phyloP scores from a whole-genome alignment of 768 basidiomycete genomes.

The Auricularia sp. region DNA sequence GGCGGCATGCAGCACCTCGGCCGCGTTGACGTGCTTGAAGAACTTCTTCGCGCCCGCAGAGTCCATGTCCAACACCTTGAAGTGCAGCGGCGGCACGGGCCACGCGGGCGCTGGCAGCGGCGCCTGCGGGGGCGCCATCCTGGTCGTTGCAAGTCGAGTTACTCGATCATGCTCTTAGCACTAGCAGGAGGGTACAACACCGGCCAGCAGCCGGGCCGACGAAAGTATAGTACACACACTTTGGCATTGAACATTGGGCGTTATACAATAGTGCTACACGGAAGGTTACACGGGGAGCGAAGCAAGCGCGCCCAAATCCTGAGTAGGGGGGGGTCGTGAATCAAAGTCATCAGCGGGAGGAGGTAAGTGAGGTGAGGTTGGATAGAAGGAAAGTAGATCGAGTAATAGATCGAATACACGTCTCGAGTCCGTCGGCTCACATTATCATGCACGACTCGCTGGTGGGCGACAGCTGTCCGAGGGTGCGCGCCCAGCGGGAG shows the following conservation, averaged over 20 bases:
- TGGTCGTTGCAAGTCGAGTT: too few species aligned
- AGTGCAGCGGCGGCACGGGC: conserved; percentile 45
- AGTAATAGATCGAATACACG: too few species aligned
- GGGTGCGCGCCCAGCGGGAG: neutral
- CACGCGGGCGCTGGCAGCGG: conserved; percentile 24
- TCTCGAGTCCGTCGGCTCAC: neutral
- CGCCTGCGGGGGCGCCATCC: conserved; percentile 9
- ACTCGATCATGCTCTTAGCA: too few species aligned
- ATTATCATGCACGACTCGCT: conserved; percentile 1
- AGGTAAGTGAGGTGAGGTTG: neutral
- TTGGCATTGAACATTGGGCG: neutral
- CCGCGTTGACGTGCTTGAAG: conserved; percentile 38
- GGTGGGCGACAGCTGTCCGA: neutral
- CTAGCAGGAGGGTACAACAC: too few species aligned
- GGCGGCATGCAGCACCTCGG: conserved; percentile 26
- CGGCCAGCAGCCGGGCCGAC: too few species aligned
- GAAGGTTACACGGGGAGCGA: neutral
- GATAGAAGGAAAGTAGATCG: neutral
- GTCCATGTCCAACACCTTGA: conserved; percentile 47
- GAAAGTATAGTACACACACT: neutral
- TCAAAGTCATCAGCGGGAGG: neutral
- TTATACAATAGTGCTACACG: neutral
- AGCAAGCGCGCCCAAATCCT: too few species aligned
- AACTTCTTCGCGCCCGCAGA: conserved; percentile 52
- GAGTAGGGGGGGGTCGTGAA: neutral